A percentile compares a stretch with the other conserved stretches of the same genome.
phyloP scores from a whole-genome alignment of 192 early-diverging fungal genomes.

The Nowakowskiella sp. region DNA sequence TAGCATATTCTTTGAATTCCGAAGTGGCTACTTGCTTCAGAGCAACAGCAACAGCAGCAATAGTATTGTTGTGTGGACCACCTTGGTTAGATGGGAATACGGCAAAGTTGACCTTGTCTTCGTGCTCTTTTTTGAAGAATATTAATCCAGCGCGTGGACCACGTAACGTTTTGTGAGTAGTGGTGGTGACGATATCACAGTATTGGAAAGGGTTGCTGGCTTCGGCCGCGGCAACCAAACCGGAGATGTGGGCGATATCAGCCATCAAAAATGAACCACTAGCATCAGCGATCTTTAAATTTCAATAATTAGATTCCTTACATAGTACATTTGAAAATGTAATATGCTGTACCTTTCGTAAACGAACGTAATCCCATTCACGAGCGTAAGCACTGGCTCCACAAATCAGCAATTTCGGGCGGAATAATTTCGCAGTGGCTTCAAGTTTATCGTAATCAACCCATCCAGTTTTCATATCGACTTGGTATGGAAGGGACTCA shows the following conservation, averaged over 20 bases:
- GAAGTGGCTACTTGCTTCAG: constrained; percentile 77
- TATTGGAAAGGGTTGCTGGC: constrained; percentile 72
- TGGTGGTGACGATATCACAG: constrained; percentile 88
- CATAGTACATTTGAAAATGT: constrained; percentile 19
- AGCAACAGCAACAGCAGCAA: constrained; percentile 79
- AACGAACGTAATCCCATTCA: constrained; percentile 96
- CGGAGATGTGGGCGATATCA: constrained; percentile 98
- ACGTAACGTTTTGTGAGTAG: constrained; percentile 95
- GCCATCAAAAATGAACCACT: constrained; percentile 93
- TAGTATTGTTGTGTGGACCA: constrained; percentile 91
- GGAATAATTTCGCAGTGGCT: constrained; percentile 86
- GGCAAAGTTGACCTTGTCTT: constrained; percentile 78
- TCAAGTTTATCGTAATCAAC: constrained; percentile 95
- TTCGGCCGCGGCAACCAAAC: constrained; percentile 79
- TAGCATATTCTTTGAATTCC: constrained; percentile 73
- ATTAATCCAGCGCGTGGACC: constrained; percentile 93
- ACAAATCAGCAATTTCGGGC: constrained; percentile 97
- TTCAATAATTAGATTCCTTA: neutral
- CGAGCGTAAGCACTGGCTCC: constrained; percentile 97
- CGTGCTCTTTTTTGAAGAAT: constrained; percentile 61
- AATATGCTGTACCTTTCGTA: constrained; percentile 60
- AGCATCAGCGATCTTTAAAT: constrained; percentile 78
- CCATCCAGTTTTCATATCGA: constrained; percentile 75
- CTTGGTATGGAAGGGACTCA: constrained; percentile 97
- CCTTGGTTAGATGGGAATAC: constrained; percentile 90